Base-by-base conservation (phyloP, 2,329 filamentous ascomycete genomes). In the Fusarium acutatum region DNA sequence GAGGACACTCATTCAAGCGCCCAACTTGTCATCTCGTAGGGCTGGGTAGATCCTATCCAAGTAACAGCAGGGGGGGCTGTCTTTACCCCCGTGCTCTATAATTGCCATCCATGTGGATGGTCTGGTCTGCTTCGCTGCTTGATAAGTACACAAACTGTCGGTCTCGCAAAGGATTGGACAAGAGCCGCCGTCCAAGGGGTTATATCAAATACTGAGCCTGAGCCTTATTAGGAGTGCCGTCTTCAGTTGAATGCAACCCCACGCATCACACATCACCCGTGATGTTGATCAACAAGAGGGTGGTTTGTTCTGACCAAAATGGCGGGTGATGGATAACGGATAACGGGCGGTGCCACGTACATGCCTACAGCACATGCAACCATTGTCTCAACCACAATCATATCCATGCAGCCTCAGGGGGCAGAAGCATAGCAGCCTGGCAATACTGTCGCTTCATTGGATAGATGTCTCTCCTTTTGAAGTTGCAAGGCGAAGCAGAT, bases 331-430 rank as follows among this genome's bases (percentile, higher is more conserved):
- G 63, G 57, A 63, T 69, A 63, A 69, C 63, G 69, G 69, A 69
- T 73, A 73, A 65, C 69, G 65, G 69, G 54, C 69, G 69, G 54
- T 73, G 71, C 71, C 71, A 73, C 71, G 71, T 73, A 73, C 65
- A 63, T 52, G 40, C 46, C 32, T 58, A 49, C 26, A 58, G 40
- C 40, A 58, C 49, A 67, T 46, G 43, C 62, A 52, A 56, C 63
- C 46, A 53, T 24, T 60, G 44, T 59, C 60, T 49, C 46, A 40
- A 50, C 47, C 37, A n/a, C 37, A 28, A 62, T 46, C 35, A 50
- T 68, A 37, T 34, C 54, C 59, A 72, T 64, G 69, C 64, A n/a
- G 49, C 47, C 32, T 60, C 70, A 73, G 69, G 56, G 69, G 65
- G 60, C 28, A 47, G 43, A 71, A 41, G n/a, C 41, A 63, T 59